Evolutionary conservation across 116 monocot genomes (phyloP).

Genomic region (Dioscorea cayenensis): DNA sequence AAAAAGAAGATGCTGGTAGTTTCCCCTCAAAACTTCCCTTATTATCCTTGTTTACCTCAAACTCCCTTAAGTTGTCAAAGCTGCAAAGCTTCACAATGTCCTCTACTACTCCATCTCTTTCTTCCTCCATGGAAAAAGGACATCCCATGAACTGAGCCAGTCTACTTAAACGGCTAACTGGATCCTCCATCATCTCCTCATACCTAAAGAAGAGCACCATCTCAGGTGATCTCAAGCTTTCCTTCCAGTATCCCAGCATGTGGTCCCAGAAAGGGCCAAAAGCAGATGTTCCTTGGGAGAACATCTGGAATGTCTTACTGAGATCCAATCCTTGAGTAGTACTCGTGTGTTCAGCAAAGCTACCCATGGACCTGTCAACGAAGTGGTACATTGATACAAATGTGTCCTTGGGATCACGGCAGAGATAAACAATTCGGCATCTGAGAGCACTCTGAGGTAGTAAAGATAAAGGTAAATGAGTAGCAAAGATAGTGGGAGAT

Average conservation of each 20-base stretch:
- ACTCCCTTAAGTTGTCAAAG: constrained; percentile 4
- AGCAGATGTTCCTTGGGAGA: neutral
- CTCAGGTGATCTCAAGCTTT: constrained; percentile 12
- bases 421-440: constrained; percentile 10
- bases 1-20: constrained; percentile 2
- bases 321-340: neutral
- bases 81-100: constrained; percentile 17
- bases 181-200: constrained; percentile 21
- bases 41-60: constrained; percentile 8
- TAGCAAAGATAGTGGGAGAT: neutral
- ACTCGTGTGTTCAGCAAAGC: too few species aligned
- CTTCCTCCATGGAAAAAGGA: constrained; percentile 8
- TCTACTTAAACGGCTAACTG: neutral
- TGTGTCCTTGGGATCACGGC: constrained; percentile 26
- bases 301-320: constrained; percentile 2
- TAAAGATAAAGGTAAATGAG: neutral
- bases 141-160: constrained; percentile 11
- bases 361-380: neutral
- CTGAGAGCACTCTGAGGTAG: too few species aligned
- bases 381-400: constrained; percentile 23
- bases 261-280: constrained; percentile 16
- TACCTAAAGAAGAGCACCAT: constrained; percentile 27
- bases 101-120: constrained; percentile 16
- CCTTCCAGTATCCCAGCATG: constrained; percentile 16
- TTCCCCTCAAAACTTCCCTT: too few species aligned